A percentile compares a stretch with the other conserved stretches of the same genome.
Evolutionary conservation across 345 rosid genomes (phyloP).

Genomic region (Eucalyptus urophylla): DNA sequence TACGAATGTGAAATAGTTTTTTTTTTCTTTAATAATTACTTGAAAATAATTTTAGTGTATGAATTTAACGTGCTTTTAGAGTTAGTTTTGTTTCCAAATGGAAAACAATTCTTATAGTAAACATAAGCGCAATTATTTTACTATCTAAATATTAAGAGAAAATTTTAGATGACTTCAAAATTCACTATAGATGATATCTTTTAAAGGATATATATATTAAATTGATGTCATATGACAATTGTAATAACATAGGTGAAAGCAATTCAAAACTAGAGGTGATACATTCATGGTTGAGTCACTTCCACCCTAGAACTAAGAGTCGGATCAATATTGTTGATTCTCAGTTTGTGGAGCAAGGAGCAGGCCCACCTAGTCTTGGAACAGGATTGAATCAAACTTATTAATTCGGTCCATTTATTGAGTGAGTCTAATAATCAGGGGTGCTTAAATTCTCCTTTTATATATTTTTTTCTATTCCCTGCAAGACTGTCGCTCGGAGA

Average conservation of each 20-base stretch:
- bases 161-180: neutral
- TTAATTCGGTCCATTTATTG: neutral
- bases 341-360: neutral
- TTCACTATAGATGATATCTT: neutral
- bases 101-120: neutral
- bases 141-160: neutral
- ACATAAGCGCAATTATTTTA: neutral
- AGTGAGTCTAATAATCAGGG: neutral
- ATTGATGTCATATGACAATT: neutral
- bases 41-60: neutral
- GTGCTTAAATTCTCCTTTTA: too few relatives aligned
- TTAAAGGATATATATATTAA: neutral
- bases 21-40: neutral
- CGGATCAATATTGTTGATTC: neutral
- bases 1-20: neutral
- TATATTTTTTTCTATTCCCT: neutral
- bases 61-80: neutral
- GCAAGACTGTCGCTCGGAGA: neutral
- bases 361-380: accelerated
- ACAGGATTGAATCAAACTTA: neutral
- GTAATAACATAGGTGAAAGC: neutral
- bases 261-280: neutral
- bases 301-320: neutral
- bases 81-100: neutral
- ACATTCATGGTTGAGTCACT: neutral